Percentiles rank a stretch among this genome's conserved stretches.
phyloP scores from a whole-genome alignment of 768 basidiomycete genomes.

The Pleurotus citrinopileatus region DNA sequence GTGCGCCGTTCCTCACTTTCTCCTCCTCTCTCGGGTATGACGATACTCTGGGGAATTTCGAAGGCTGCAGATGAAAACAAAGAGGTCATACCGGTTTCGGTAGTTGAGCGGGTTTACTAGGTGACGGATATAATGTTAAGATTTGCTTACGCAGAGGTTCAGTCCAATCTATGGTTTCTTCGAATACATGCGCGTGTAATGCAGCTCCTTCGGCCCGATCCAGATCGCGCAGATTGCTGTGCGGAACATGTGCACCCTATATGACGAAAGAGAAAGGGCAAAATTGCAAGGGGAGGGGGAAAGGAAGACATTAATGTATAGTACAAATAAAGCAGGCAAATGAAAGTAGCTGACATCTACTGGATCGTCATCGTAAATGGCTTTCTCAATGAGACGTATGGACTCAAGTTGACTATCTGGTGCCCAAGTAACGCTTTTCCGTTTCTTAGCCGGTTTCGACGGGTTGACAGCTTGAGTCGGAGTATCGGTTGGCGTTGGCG shows the following conservation, averaged over 20 bases:
- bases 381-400: constrained; percentile 78
- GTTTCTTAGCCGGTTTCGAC: constrained; percentile 52
- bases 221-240: constrained; percentile 73
- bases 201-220: constrained; percentile 88
- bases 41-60: constrained; percentile 59
- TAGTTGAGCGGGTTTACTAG: constrained; percentile 12
- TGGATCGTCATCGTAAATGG: constrained; percentile 87
- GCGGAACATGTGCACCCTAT: constrained; percentile 70
- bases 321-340: constrained; percentile 38
- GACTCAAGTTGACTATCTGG: constrained; percentile 70
- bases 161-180: constrained; percentile 84
- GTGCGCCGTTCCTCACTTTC: constrained; percentile 64
- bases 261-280: constrained; percentile 28
- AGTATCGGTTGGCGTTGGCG: constrained; percentile 27
- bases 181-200: constrained; percentile 77
- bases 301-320: constrained; percentile 49
- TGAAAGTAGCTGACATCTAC: constrained; percentile 71
- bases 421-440: constrained; percentile 79
- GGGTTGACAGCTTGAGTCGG: constrained; percentile 17
- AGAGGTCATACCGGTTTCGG: constrained; percentile 9
- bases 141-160: constrained; percentile 73
- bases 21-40: constrained; percentile 54
- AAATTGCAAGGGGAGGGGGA: constrained; percentile 19
- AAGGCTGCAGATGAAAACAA: constrained; percentile 40
- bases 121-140: constrained; percentile 16